A percentile compares a stretch with the other conserved stretches of the same genome.
phyloP scores from a whole-genome alignment of 2,329 filamentous ascomycete species.

The Epichloe sibirici region DNA sequence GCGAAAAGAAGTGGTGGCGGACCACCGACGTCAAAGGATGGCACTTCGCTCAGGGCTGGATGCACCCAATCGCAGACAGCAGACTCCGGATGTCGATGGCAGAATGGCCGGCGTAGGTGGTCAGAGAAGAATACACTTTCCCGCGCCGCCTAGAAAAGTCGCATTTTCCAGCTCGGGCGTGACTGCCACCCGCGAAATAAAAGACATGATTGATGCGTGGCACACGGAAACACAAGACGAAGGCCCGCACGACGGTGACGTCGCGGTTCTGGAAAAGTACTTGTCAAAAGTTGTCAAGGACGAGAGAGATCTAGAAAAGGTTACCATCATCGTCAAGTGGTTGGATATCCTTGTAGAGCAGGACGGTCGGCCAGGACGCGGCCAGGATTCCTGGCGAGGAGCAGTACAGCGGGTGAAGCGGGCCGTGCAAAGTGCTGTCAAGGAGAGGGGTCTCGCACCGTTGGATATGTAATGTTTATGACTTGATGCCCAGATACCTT shows the following conservation, averaged over 20 bases:
- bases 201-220: conserved; percentile 68
- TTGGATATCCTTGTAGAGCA: conserved; percentile 43
- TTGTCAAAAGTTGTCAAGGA: conserved; percentile 58
- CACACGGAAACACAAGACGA: conserved; percentile 56
- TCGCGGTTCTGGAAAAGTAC: conserved; percentile 62
- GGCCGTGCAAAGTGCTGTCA: conserved; percentile 42
- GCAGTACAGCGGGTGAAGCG: conserved; percentile 32
- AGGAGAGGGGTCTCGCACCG: conserved; percentile 41
- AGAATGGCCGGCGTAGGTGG: conserved; percentile 17
- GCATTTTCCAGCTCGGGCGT: conserved; percentile 32
- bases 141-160: conserved; percentile 31
- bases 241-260: conserved; percentile 70
- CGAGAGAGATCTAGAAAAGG: conserved; percentile 70
- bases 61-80: conserved; percentile 16
- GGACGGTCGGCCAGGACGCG: conserved; percentile 23
- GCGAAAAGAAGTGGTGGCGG: conserved; percentile 62
- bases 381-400: conserved; percentile 33
- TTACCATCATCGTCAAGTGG: conserved; percentile 58
- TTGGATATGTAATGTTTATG: conserved; percentile 26
- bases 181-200: conserved; percentile 45
- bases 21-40: conserved; percentile 48
- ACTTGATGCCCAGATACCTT: neutral
- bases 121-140: conserved; percentile 35
- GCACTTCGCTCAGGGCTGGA: conserved; percentile 43
- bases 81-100: conserved; percentile 13